Conservation (phyloP, 805 yeast genomes). For the Candida bentonensis region DNA sequence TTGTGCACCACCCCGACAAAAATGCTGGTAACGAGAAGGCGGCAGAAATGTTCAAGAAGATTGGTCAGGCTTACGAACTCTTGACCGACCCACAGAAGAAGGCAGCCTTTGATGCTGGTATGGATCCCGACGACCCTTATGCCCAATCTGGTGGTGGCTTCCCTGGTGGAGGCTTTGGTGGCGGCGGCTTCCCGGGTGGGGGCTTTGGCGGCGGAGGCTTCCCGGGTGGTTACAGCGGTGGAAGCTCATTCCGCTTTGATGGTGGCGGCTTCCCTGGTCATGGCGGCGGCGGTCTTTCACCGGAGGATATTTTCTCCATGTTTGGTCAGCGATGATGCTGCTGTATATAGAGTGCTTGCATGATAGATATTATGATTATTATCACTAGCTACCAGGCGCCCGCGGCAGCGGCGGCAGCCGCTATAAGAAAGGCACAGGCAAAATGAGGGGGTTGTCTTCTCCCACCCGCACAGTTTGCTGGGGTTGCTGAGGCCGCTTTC, state of each 20-base stretch:
- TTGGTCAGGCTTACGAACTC: constrained; percentile 75
- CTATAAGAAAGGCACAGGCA: too few species aligned
- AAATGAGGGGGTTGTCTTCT: too few species aligned
- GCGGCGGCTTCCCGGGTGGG: constrained; percentile 52
- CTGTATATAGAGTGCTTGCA: not conserved
- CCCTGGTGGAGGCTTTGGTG: constrained; percentile 48
- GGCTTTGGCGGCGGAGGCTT: constrained; percentile 33
- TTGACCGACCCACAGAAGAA: constrained; percentile 80
- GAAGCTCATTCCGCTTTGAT: too few species aligned
- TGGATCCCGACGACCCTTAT: constrained; percentile 36
- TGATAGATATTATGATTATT: not conserved
- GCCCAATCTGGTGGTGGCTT: constrained; percentile 47
- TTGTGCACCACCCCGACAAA: constrained; percentile 70
- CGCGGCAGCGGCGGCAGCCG: too few species aligned
- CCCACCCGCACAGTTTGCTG: too few species aligned
- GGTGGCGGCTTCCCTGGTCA: not conserved
- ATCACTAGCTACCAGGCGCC: too few species aligned
- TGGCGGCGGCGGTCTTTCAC: not conserved
- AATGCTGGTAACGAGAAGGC: constrained; percentile 54
- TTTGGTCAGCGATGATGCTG: not conserved
- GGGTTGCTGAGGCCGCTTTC: too few species aligned
- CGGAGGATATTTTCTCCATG: constrained; percentile 1
- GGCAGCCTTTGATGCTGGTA: constrained; percentile 76
- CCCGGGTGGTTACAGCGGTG: constrained; percentile 5
- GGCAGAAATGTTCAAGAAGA: constrained; percentile 87